Percentiles rank a stretch among this genome's conserved stretches.
phyloP scores from a whole-genome alignment of 2,329 filamentous ascomycete genomes.

The Ophiostoma sp. region DNA sequence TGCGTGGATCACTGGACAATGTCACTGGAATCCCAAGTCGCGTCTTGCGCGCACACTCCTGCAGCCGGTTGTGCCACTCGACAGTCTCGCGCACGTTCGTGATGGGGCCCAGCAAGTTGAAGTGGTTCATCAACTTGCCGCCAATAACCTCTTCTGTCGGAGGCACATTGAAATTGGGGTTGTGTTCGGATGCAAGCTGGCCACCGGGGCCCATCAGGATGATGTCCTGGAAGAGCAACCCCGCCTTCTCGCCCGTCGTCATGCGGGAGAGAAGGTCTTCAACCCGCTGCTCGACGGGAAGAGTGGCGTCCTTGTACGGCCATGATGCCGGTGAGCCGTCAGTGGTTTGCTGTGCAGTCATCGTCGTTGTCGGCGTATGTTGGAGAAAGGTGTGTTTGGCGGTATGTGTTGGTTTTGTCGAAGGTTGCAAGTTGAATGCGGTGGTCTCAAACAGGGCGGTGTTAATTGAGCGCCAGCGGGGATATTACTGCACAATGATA shows the following conservation, averaged over 20 bases:
- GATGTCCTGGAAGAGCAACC: constrained; percentile 7
- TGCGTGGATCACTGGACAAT: constrained; percentile 40
- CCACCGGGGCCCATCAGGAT: constrained; percentile 5
- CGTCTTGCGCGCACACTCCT: not conserved
- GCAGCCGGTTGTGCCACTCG: not conserved
- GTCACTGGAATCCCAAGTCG: not conserved
- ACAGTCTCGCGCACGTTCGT: not conserved
- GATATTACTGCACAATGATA: too few species aligned
- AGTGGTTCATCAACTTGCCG: not conserved
- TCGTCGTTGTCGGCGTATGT: not conserved
- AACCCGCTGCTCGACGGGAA: not conserved
- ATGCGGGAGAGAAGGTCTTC: not conserved
- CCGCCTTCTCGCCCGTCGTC: constrained; percentile 4
- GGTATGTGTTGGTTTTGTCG: too few species aligned
- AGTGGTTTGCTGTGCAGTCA: not conserved
- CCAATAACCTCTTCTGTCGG: constrained; percentile 26
- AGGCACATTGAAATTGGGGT: not conserved
- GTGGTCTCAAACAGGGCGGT: too few species aligned
- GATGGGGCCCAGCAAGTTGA: not conserved
- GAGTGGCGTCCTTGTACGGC: not conserved
- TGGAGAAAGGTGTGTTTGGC: not conserved
- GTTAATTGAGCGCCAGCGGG: too few species aligned
- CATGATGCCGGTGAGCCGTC: not conserved
- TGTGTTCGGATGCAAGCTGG: not conserved
- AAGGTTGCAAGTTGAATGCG: not conserved